Evolutionary conservation across 805 yeast species (phyloP), one percentile per base, ranked within the genome.

Genomic region (Candida hispaniensis): DNA sequence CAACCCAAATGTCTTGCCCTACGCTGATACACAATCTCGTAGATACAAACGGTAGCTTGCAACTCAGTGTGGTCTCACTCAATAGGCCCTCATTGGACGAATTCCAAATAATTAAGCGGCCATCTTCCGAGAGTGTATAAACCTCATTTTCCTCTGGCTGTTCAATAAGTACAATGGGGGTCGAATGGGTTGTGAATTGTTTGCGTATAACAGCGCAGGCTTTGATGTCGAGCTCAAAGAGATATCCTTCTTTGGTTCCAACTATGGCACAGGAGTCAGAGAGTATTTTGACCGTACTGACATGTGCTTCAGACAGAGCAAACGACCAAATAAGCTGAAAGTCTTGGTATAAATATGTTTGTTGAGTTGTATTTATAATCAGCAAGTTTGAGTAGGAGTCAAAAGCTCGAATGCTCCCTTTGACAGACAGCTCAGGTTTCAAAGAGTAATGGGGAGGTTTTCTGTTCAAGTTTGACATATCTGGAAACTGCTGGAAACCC

Each of bases 81-180:
- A 52, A 19, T 11, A 30, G 38, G 3, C 30, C 24, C n/a, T 40
- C 42, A 7, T 41, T 41, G 13, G 41, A 44, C 4, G 38, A 18
- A 2, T 43, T 41, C 66, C 66, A 60, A 1, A 54, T 39, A 33
- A 51, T 50, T 2, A 59, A 33, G 26, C 54, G 49, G 2, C 66
- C 64, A 14, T 57, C 61, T 3, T 52, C 58, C 25, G 60, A 59
- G 14, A 61, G 23, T 2, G 61, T 52, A 51, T 59, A 52, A 33
- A 54, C 41, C 8, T 41, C 50, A 16, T 39, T 26, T 2, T 42
- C 46, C n/a, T 24, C 16, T n/a, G n/a, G n/a, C 16, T 22, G 20
- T 14, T 39, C 38, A 12, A 48, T 46, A 5, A 30, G 27, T 13
- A 48, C 47, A 5, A 48, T 26, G 4, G 51, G 41, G 6, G 42